Evolutionary conservation across 2,329 filamentous ascomycete genomes (phyloP).

Genomic region (Penicillium sp.): DNA sequence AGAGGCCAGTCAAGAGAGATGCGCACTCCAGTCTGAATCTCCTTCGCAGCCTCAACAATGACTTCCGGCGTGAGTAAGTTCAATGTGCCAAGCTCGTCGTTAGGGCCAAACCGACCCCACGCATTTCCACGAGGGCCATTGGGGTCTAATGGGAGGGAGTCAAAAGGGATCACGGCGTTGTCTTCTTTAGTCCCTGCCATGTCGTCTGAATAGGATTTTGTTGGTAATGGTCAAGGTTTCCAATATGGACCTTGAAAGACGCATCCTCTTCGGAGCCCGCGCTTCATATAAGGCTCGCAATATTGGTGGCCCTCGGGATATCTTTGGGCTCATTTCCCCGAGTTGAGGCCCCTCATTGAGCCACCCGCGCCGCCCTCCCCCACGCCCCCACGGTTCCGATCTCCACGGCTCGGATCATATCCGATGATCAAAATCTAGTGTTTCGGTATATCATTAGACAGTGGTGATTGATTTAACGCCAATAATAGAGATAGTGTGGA

Average conservation of each 20-base stretch:
- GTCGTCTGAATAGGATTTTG: neutral
- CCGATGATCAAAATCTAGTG: neutral
- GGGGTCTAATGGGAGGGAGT: conserved; percentile 19
- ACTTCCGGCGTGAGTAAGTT: conserved; percentile 52
- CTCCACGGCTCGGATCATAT: conserved; percentile 11
- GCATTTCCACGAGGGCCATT: conserved; percentile 53
- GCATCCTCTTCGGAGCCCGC: neutral
- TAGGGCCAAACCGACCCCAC: conserved; percentile 54
- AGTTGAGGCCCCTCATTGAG: neutral
- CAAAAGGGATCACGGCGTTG: conserved; percentile 9
- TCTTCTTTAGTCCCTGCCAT: conserved; percentile 3
- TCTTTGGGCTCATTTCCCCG: conserved; percentile 4
- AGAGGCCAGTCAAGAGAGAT: conserved; percentile 26
- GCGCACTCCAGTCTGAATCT: conserved; percentile 39
- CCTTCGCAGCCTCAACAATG: conserved; percentile 42
- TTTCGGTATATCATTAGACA: too few relatives aligned
- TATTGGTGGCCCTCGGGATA: conserved; percentile 5
- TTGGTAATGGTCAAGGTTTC: neutral
- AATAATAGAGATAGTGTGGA: too few relatives aligned
- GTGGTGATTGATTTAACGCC: too few relatives aligned
- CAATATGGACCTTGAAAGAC: neutral
- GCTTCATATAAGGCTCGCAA: neutral
- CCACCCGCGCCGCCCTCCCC: too few relatives aligned
- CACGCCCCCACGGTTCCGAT: neutral
- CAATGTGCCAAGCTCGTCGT: conserved; percentile 54